Evolutionary conservation across 495 filamentous ascomycete genomes (phyloP).

Genomic region (Aspergillus ostianus): DNA sequence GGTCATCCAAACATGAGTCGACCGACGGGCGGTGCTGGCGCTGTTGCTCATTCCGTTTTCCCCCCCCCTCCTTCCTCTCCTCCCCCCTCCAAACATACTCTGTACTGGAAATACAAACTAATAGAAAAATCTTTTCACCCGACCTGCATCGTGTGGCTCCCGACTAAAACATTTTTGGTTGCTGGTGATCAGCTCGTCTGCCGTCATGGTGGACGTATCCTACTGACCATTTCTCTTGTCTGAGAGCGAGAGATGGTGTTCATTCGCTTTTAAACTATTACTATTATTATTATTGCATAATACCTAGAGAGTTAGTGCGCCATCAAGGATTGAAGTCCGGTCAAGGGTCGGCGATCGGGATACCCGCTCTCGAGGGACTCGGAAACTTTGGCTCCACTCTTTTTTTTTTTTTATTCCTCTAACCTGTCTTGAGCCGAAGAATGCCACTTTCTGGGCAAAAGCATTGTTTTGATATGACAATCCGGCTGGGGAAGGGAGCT

Average conservation of each 20-base stretch:
- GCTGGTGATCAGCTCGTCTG: constrained; percentile 6
- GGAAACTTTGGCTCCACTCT: constrained; percentile 18
- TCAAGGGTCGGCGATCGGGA: constrained; percentile 20
- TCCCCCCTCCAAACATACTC: constrained; percentile 1
- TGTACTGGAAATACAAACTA: neutral
- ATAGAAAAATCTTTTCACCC: constrained; percentile 10
- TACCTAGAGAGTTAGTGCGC: neutral
- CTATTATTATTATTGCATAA: constrained; percentile 1
- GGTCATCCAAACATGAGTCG: constrained; percentile 10
- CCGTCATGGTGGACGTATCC: neutral
- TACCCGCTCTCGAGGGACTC: constrained; percentile 18
- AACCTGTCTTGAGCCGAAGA: constrained; percentile 14
- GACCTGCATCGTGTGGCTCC: constrained; percentile 3
- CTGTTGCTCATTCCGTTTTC: neutral
- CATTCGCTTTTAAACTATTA: neutral
- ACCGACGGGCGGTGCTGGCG: no score
- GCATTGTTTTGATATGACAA: constrained; percentile 9
- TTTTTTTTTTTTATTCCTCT: neutral
- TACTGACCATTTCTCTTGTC: neutral
- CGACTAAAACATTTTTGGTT: neutral
- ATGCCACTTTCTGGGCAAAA: constrained; percentile 12
- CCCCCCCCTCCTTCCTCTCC: neutral
- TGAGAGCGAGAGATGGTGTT: neutral
- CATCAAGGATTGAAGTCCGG: neutral
- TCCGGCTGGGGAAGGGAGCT: neutral